Base-by-base conservation (phyloP, 1,284 basidiomycete species). In the Exsudoporus floridanus region DNA sequence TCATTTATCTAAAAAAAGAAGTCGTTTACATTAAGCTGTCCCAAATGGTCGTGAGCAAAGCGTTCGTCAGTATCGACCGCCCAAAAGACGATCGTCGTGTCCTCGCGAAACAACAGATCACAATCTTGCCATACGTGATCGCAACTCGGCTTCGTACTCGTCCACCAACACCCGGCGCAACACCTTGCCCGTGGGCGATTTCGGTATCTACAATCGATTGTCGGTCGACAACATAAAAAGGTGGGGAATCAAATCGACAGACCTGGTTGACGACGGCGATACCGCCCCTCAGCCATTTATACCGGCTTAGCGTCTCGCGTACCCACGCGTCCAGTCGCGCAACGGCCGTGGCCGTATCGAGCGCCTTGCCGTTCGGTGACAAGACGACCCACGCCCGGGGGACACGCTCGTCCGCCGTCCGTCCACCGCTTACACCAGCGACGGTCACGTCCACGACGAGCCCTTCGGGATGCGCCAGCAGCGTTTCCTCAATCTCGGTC, bases 341-440 rank as follows among this genome's bases (percentile, higher is more conserved):
- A 3, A 79, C 57, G 4, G 76, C 77, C 28, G 71, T 74, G 3
- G 64, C 61, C 3, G 66, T 67, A 12, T 84, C 83, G 3, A 75
- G 61, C 41, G 68, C 70, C 58, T 73, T 74, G 5, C 86, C 88
- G 1, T 64, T 63, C 0, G 71, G 57, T 42, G 80, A 84, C 14
- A 90, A 67, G 2, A 90, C 85, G 41, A 91, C 61, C 87, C 88
- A 90, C 2, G 88, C 88, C 4, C 83, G 77, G 1, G 88, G 88
- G 3, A 84, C 74, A 57, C 80, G 81, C 69, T 89, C 86, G 60
- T 88, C 85, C 0, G 75, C 72, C 0, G 82, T 82, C 4, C 84
- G 81, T 0, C 82, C 83, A 12, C 86, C 84, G 12, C 74, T 77
- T 0, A 90, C 86, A 16, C 88, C 88, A 0, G 84, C 85, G 7